Evolutionary conservation across 768 basidiomycete genomes (phyloP).

Genomic region (Mycena galericulata): DNA sequence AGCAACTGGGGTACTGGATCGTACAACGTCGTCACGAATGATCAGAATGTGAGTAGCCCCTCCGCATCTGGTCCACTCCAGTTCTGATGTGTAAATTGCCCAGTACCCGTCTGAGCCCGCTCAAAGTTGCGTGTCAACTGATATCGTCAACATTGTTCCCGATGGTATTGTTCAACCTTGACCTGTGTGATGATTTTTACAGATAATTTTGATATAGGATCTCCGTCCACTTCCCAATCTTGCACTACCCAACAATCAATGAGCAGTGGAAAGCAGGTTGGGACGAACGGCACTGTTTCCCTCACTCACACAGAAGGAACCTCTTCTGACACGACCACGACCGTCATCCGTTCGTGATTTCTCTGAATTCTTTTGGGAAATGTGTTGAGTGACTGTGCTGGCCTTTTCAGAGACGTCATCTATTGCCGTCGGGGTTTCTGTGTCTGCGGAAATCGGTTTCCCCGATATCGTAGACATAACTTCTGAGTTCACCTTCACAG

Average conservation of each 20-base stretch:
- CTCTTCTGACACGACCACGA: slow-evolving; percentile 5
- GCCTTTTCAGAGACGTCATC: neutral
- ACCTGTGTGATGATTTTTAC: neutral
- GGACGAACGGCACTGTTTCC: slow-evolving; percentile 14
- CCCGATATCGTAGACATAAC: slow-evolving; percentile 12
- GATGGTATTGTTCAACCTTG: neutral
- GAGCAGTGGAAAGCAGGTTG: slow-evolving; percentile 10
- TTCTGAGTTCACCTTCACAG: neutral
- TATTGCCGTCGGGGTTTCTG: neutral
- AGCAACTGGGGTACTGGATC: slow-evolving; percentile 23
- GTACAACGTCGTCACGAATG: slow-evolving; percentile 28
- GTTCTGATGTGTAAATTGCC: neutral
- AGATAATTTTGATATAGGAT: neutral
- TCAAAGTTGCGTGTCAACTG: neutral
- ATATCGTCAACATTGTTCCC: neutral
- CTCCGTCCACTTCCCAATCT: neutral
- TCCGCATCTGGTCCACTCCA: neutral
- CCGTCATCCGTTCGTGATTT: slow-evolving; percentile 3
- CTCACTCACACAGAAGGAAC: slow-evolving; percentile 12
- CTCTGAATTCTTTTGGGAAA: neutral
- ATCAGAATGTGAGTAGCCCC: slow-evolving; percentile 4
- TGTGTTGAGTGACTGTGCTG: neutral
- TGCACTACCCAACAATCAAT: slow-evolving; percentile 5
- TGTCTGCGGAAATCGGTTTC: neutral
- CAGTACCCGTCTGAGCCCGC: neutral